Conservation (phyloP, 1,284 basidiomycete species). For the Sanghuangporus sanghuang region DNA sequence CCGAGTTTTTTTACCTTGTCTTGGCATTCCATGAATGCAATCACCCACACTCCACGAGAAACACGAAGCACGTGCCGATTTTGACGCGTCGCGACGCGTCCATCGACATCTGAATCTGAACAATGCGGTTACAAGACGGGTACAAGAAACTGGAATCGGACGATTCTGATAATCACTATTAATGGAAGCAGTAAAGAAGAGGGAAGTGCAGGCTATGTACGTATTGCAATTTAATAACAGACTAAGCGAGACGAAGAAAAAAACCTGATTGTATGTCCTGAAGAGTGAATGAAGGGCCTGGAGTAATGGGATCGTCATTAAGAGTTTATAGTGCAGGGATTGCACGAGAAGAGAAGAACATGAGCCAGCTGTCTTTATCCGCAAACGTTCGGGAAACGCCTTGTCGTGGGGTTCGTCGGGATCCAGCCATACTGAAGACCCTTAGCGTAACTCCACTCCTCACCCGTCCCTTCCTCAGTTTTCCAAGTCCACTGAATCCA, state of each 20-base stretch:
- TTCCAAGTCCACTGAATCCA: conserved; percentile 67
- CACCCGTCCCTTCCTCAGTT: conserved; percentile 59
- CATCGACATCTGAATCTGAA: neutral
- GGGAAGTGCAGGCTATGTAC: neutral
- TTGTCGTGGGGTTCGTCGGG: conserved; percentile 53
- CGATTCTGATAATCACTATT: too few species aligned
- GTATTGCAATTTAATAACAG: neutral
- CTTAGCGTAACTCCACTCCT: conserved; percentile 75
- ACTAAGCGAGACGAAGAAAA: neutral
- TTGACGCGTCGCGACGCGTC: neutral
- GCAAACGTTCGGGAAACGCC: conserved; percentile 49
- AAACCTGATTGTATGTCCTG: neutral
- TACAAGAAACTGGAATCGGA: neutral
- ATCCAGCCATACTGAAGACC: conserved; percentile 83
- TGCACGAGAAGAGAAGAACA: neutral
- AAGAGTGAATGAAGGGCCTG: neutral
- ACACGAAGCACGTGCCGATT: neutral
- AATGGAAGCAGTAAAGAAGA: neutral
- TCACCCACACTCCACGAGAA: neutral
- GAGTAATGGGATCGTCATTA: neutral
- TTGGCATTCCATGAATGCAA: too few species aligned
- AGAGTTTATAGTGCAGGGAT: neutral
- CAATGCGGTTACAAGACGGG: neutral
- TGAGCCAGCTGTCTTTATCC: neutral
- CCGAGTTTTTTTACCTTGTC: too few species aligned